Percentiles rank a stretch among this genome's conserved stretches.
These are phyloP conservation scores for Phycomyces blakesleeanus DNA, from an alignment of 192 early-diverging fungal species.

Conservation along the genomic window DNA sequence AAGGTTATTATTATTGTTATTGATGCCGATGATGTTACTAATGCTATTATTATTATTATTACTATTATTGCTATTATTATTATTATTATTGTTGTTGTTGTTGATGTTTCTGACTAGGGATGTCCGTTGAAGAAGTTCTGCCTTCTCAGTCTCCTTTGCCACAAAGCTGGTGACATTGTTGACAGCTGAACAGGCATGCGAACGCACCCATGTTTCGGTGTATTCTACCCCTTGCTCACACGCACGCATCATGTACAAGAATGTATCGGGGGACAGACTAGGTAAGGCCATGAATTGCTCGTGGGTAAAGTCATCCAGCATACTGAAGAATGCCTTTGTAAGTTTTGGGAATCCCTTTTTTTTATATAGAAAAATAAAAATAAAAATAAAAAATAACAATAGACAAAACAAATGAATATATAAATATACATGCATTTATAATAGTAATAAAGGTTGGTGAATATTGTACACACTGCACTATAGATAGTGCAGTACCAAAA, in stretches of 20 bases:
- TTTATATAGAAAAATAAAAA: too few species aligned
- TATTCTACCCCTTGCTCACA: conserved; percentile 68
- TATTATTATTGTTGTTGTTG: too few species aligned
- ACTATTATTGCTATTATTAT: too few species aligned
- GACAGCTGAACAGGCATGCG: conserved; percentile 64
- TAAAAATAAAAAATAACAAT: too few species aligned
- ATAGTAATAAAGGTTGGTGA: conserved; percentile 1
- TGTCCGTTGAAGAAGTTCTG: conserved; percentile 22
- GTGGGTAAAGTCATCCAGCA: conserved; percentile 68
- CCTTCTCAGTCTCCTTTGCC: conserved; percentile 41
- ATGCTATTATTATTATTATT: too few species aligned
- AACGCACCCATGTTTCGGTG: conserved; percentile 52
- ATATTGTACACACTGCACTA: too few species aligned
- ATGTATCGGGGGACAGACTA: conserved; percentile 48
- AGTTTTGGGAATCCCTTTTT: conserved; percentile 64
- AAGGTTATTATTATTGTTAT: too few species aligned
- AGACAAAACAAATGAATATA: too few species aligned
- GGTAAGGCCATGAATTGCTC: conserved; percentile 64
- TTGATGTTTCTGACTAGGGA: conserved; percentile 15
- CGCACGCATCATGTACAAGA: conserved; percentile 73
- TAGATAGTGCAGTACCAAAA: too few species aligned
- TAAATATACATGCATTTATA: background rate
- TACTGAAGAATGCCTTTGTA: conserved; percentile 52
- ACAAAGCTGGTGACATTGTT: conserved; percentile 73
- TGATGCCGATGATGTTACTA: too few species aligned